Base-by-base conservation (phyloP, 495 filamentous ascomycete species). In the Collariella sp. region DNA sequence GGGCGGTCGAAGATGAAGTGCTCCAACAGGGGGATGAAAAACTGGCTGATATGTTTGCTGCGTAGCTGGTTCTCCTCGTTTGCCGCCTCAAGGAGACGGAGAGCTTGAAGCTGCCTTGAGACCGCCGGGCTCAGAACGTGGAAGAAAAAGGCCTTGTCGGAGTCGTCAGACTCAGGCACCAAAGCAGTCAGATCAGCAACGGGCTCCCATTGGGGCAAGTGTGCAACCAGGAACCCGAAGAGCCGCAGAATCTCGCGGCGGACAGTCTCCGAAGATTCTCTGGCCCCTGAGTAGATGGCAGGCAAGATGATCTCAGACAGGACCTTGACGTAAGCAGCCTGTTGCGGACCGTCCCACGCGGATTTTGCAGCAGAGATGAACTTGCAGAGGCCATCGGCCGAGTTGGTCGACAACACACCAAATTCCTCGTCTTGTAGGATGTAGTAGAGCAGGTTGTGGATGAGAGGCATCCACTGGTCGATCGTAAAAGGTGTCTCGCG, bases 81-180 rank as follows among this genome's bases (percentile, higher is more conserved):
- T 49, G 83, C 82, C 11, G 69, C 69, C 43, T 86, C 83, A 18
- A 98, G 71, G 42, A 87, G 74, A 40, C 87, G 85, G 20, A 97
- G 69, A 10, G 94, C 93, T 52, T 88, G 81, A 23, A 93, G 78
- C 57, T 94, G 87, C 58, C 89, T 83, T 51, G 93, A 86, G 41
- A 91, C 84, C 55, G 95, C 94, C 43, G 94, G 91, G 54, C 94
- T 89, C 13, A 97, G 76, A 38, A 96, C 80, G 57, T 96, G 95
- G 67, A 75, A 86, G 72, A 97, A 97, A 72, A 97, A 96, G 7
- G 86, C 93, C 2, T 96, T 89, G 36, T 95, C 82, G 5, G 74
- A 69, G 18, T 76, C 72, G 41, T 96, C 91, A 47, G 85, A 81
- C 2, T 76, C 80, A 33, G 84, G 81, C 31, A 91, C 79, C 20